Percentiles rank a stretch among this genome's conserved stretches.
Conservation (phyloP, 2,329 filamentous ascomycete species). For the Cadophora sp. region DNA sequence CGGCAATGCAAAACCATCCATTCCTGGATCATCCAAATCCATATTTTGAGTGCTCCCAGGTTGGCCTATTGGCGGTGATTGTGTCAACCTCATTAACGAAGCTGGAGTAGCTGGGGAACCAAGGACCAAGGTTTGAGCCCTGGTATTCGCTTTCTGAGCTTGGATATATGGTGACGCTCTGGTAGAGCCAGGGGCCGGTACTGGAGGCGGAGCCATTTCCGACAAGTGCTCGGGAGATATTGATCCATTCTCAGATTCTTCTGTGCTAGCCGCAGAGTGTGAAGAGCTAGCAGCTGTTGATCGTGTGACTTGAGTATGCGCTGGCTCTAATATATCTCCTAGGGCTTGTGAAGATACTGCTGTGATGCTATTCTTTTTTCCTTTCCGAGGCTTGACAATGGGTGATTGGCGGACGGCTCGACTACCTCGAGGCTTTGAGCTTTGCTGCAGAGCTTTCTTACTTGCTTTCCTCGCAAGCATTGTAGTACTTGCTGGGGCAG, state of each 20-base stretch:
- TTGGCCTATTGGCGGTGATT: slow-evolving; percentile 42
- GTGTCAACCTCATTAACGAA: slow-evolving; percentile 79
- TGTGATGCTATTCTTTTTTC: slow-evolving; percentile 52
- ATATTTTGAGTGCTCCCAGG: slow-evolving; percentile 54
- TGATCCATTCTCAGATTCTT: slow-evolving; percentile 68
- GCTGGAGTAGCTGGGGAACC: slow-evolving; percentile 80
- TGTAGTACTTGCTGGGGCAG: slow-evolving; percentile 36
- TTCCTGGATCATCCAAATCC: slow-evolving; percentile 58
- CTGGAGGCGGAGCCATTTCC: slow-evolving; percentile 71
- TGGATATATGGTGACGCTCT: slow-evolving; percentile 72
- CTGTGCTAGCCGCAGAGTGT: slow-evolving; percentile 47
- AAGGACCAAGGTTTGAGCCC: slow-evolving; percentile 45
- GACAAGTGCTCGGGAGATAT: slow-evolving; percentile 68
- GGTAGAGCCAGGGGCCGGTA: slow-evolving; percentile 69
- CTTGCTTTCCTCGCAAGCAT: slow-evolving; percentile 35
- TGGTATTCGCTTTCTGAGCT: slow-evolving; percentile 55
- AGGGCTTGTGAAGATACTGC: slow-evolving; percentile 52
- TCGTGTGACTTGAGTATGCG: slow-evolving; percentile 45
- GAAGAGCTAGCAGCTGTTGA: slow-evolving; percentile 48
- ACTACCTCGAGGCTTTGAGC: slow-evolving; percentile 31
- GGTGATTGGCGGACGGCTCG: slow-evolving; percentile 49
- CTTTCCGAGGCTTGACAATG: slow-evolving; percentile 49
- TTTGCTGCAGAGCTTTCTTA: slow-evolving; percentile 39
- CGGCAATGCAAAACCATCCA: slow-evolving; percentile 74
- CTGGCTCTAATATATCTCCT: slow-evolving; percentile 46